These are phyloP conservation scores for Xylaria nigripes DNA, from an alignment of 495 filamentous ascomycete species.

Conservation along the genomic window DNA sequence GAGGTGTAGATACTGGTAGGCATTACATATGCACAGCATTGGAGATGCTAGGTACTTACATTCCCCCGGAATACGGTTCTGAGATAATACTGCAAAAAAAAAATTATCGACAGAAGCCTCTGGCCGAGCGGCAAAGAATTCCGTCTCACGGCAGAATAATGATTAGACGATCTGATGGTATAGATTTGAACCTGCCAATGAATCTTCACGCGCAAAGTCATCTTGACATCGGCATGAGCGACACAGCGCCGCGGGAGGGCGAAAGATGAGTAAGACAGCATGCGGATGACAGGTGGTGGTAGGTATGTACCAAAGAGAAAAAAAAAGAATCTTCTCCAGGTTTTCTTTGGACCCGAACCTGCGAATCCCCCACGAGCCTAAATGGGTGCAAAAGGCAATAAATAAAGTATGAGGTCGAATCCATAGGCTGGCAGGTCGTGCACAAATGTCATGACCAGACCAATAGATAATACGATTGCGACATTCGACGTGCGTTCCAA, in stretches of 20 bases:
- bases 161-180: neutral
- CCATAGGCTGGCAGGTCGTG: neutral
- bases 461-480: neutral
- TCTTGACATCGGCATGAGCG: conserved; percentile 4
- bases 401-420: neutral
- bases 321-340: conserved; percentile 7
- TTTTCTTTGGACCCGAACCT: neutral
- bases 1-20: neutral
- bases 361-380: neutral
- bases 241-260: neutral
- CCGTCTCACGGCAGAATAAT: neutral
- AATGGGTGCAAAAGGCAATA: neutral
- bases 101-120: neutral
- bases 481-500: neutral
- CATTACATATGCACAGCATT: conserved; percentile 1
- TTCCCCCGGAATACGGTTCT: neutral
- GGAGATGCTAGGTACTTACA: neutral
- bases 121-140: neutral
- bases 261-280: conserved; percentile 11
- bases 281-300: neutral
- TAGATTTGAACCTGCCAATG: neutral
- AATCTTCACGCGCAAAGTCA: neutral
- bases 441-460: neutral
- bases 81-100: neutral
- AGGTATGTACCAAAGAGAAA: neutral